phyloP scores from a whole-genome alignment of 129 eudicot genomes.

The Apium graveolens region DNA sequence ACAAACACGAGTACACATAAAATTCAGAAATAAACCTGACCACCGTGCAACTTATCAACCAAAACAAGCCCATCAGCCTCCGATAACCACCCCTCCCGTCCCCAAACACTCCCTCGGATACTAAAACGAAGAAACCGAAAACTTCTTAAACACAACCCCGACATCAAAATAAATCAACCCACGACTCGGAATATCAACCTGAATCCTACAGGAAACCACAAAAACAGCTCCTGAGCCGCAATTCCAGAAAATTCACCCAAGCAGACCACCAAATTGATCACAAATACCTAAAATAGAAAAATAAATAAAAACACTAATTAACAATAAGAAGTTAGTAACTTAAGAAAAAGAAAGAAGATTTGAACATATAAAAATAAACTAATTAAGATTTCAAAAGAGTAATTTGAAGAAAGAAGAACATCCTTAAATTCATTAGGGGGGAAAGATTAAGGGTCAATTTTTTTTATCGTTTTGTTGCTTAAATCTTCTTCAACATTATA shows the following conservation, averaged over 20 bases:
- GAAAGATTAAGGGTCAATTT: no score
- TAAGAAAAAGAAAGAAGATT: no score
- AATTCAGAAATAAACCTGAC: conserved; percentile 9
- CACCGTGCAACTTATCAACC: background rate
- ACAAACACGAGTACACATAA: background rate
- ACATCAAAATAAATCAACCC: conserved; percentile 82
- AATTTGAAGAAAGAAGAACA: no score
- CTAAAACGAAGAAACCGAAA: conserved; percentile 63
- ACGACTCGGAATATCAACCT: conserved; percentile 73
- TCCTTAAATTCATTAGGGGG: no score
- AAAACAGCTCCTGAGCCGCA: conserved; percentile 70
- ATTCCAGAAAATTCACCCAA: conserved; percentile 56
- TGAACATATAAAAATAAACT: no score
- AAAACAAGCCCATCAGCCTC: background rate
- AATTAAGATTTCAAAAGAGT: no score
- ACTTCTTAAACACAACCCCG: conserved; percentile 70
- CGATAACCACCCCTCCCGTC: background rate
- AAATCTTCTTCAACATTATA: no score
- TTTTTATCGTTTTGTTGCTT: no score
- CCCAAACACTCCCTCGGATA: conserved; percentile 54
- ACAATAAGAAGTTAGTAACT: no score
- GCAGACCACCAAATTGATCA: no score
- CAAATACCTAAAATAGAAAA: no score
- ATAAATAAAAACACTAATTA: no score
- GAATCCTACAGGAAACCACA: conserved; percentile 82